Percentiles rank a stretch among this genome's conserved stretches.
These are phyloP conservation scores for Dactylellina leptospora DNA, from an alignment of 2,329 filamentous ascomycete species.

Conservation along the genomic window DNA sequence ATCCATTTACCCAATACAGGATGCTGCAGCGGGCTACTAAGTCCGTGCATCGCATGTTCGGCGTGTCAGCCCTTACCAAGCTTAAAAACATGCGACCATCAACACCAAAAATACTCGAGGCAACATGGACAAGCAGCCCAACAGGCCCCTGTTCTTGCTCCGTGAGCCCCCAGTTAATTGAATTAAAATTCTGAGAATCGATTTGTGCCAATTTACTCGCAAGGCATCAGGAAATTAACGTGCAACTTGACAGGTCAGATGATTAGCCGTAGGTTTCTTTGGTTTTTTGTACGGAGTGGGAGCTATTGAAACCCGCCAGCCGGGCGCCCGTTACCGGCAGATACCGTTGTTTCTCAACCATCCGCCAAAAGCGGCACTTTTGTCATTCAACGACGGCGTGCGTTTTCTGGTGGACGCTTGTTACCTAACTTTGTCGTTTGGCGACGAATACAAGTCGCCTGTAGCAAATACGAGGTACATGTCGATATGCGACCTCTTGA, in stretches of 20 bases:
- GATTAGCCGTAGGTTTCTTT: conserved; percentile 15
- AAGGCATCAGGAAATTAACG: conserved; percentile 45
- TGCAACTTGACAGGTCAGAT: conserved; percentile 48
- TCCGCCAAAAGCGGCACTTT: background rate
- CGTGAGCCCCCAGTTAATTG: conserved; percentile 26
- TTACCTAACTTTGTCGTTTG: background rate
- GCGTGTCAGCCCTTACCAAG: conserved; percentile 53
- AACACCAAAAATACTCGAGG: conserved; percentile 30
- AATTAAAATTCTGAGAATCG: conserved; percentile 29
- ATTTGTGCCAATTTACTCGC: background rate
- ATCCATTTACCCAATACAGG: conserved; percentile 41
- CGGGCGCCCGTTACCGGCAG: conserved; percentile 28
- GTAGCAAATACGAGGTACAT: background rate
- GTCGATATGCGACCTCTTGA: background rate
- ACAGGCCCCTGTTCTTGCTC: conserved; percentile 38
- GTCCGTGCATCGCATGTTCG: conserved; percentile 48
- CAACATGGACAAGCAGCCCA: conserved; percentile 31
- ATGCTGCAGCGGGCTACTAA: conserved; percentile 30
- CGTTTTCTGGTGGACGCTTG: conserved; percentile 26
- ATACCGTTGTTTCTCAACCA: conserved; percentile 2
- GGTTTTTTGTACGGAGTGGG: too few relatives aligned
- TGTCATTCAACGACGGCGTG: background rate
- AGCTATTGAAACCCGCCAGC: conserved; percentile 17
- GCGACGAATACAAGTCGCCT: too few relatives aligned
- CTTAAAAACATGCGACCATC: conserved; percentile 36